Conservation (phyloP, 2,329 filamentous ascomycete species). For the Calonectria montana region DNA sequence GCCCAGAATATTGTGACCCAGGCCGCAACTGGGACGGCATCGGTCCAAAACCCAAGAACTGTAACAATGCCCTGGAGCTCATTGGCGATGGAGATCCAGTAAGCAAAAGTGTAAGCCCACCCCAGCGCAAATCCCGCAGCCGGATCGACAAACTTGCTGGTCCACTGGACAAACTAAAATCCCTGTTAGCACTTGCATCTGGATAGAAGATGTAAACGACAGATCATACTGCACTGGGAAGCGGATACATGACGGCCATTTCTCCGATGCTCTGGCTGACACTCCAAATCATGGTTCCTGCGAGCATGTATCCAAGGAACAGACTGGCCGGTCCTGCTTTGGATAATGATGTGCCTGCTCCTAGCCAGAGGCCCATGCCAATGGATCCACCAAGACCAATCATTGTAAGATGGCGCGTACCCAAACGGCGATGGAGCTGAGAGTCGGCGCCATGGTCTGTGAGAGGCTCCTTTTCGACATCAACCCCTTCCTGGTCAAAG, state of each 20-base stretch:
- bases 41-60: constrained; percentile 57
- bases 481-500: neutral
- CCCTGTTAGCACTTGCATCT: neutral
- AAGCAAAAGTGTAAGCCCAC: constrained; percentile 60
- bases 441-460: constrained; percentile 21
- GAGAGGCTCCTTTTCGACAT: constrained; percentile 1
- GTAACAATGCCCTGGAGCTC: constrained; percentile 55
- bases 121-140: constrained; percentile 57
- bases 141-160: constrained; percentile 56
- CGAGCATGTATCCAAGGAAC: constrained; percentile 57
- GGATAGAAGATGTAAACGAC: no score
- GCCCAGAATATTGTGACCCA: constrained; percentile 58
- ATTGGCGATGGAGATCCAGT: constrained; percentile 57
- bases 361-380: constrained; percentile 61
- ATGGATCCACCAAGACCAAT: constrained; percentile 60
- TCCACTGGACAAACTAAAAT: constrained; percentile 59
- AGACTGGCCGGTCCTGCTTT: constrained; percentile 56
- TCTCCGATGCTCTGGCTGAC: constrained; percentile 59
- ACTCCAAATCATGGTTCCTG: constrained; percentile 59
- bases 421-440: constrained; percentile 50
- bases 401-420: constrained; percentile 64
- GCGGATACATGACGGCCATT: constrained; percentile 58
- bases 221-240: constrained; percentile 42
- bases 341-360: constrained; percentile 53
- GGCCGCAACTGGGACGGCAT: constrained; percentile 53